Evolutionary conservation across 2,329 filamentous ascomycete species (phyloP), one percentile per base, ranked within the genome.

Genomic region (Colletotrichum limetticola): DNA sequence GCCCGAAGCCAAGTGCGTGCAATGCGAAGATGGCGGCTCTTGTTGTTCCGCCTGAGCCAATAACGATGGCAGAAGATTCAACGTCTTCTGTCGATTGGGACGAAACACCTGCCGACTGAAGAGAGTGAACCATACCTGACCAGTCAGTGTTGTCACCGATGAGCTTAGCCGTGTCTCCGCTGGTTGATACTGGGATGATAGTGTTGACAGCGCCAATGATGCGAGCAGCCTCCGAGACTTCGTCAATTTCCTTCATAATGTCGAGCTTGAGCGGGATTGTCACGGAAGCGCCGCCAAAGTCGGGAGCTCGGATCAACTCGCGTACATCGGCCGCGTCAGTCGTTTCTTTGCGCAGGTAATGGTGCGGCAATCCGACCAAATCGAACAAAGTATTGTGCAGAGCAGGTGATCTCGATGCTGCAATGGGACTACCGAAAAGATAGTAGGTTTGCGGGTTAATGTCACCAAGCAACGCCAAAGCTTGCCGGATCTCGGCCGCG

Each of bases 231-330:
- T 92, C 89, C 0, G 95, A 92, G 71, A 98, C 87, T 66, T 92
- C 91, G 79, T 98, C 95, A 16, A 99, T 86, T 5, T 96, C 83
- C 0, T 90, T 87, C 84, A 97, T 95, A 71, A 98, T 91, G 77
- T 97, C 94, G 35, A 97, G 86, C 85, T 99, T 99, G 67, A 99
- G 87, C 1, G 97, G 97, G 63, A 99, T 98, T 0, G 97, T 99
- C 58, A 99, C 95, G 3, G 95, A 98, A 3, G 94, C 96, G 71
- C 97, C 97, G 8, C 97, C 97, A 79, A 99, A 99, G 76, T 93
- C 87, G 1, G 92, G 85, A 1, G 91, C 85, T 8, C 89, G 90
- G 72, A 99, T 92, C 62, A 94, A 83, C 2, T 89, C 84, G 75
- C 86, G 85, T 4, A 97, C 85, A 46, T 93, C 87, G 7, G 85